These are phyloP conservation scores for Neofusicoccum parvum DNA, from an alignment of 2,329 filamentous ascomycete species.

Conservation along the genomic window DNA sequence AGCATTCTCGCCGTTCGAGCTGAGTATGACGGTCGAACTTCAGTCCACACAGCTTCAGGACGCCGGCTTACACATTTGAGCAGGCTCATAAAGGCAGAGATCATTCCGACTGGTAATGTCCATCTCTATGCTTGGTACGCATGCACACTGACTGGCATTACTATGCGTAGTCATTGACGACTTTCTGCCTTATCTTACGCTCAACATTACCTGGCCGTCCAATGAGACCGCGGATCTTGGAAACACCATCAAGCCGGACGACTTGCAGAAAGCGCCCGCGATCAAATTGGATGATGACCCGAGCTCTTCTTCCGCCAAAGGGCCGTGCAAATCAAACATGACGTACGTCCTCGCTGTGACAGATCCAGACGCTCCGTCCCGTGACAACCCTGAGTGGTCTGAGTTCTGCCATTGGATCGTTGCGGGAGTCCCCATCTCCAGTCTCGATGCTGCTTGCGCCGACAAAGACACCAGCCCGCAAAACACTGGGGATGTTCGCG, in stretches of 20 bases:
- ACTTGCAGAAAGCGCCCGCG: slow-evolving; percentile 45
- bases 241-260: slow-evolving; percentile 49
- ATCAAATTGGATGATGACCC: slow-evolving; percentile 42
- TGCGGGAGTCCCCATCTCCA: slow-evolving; percentile 37
- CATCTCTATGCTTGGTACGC: neutral
- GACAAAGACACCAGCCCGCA: neutral
- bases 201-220: slow-evolving; percentile 53
- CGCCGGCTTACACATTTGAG: neutral
- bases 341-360: slow-evolving; percentile 56
- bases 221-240: slow-evolving; percentile 52
- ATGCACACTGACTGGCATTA: neutral
- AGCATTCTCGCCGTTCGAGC: slow-evolving; percentile 32
- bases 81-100: slow-evolving; percentile 43
- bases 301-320: slow-evolving; percentile 25
- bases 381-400: slow-evolving; percentile 56
- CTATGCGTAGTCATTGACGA: slow-evolving; percentile 56
- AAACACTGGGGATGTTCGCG: neutral
- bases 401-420: slow-evolving; percentile 62
- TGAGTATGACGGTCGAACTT: slow-evolving; percentile 27
- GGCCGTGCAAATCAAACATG: slow-evolving; percentile 29
- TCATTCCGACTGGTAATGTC: slow-evolving; percentile 42
- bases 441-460: neutral
- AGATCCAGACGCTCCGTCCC: slow-evolving; percentile 61
- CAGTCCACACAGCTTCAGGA: neutral
- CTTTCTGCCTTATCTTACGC: slow-evolving; percentile 57